Percentiles rank a stretch among this genome's conserved stretches.
phyloP scores from a whole-genome alignment of 257 asterid species.

The Forsythia viridissima region DNA sequence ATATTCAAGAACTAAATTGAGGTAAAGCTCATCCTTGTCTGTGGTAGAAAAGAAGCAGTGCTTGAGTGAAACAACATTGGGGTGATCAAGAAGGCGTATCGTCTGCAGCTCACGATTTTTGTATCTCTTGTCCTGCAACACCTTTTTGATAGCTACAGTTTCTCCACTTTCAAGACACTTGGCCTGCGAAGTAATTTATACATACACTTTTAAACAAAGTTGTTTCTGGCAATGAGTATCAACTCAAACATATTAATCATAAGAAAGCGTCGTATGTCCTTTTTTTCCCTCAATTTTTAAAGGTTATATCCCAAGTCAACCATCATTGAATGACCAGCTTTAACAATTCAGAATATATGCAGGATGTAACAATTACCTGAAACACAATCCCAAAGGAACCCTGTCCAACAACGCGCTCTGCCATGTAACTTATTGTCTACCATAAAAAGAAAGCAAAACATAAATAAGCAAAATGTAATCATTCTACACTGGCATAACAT shows the following conservation, averaged over 20 bases:
- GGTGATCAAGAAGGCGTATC: slow-evolving; percentile 83
- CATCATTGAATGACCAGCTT: neutral
- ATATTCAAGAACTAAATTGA: slow-evolving; percentile 75
- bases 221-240: neutral
- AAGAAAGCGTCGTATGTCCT: neutral
- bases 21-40: slow-evolving; percentile 75
- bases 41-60: slow-evolving; percentile 87
- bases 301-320: neutral
- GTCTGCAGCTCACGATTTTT: slow-evolving; percentile 80
- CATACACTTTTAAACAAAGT: neutral
- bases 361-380: slow-evolving; percentile 49
- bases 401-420: slow-evolving; percentile 87
- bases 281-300: neutral
- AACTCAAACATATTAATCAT: neutral
- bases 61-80: slow-evolving; percentile 71
- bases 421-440: slow-evolving; percentile 86
- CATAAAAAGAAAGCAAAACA: neutral
- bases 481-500: neutral
- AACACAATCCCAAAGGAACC: slow-evolving; percentile 93
- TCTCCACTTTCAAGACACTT: slow-evolving; percentile 82
- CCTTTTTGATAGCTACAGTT: slow-evolving; percentile 77
- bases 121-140: slow-evolving; percentile 79
- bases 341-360: neutral
- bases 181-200: slow-evolving; percentile 47
- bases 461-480: slow-evolving; percentile 3